These are phyloP conservation scores for Hydrangea macrophylla DNA, from an alignment of 148 eudicot species.

Conservation along the genomic window DNA sequence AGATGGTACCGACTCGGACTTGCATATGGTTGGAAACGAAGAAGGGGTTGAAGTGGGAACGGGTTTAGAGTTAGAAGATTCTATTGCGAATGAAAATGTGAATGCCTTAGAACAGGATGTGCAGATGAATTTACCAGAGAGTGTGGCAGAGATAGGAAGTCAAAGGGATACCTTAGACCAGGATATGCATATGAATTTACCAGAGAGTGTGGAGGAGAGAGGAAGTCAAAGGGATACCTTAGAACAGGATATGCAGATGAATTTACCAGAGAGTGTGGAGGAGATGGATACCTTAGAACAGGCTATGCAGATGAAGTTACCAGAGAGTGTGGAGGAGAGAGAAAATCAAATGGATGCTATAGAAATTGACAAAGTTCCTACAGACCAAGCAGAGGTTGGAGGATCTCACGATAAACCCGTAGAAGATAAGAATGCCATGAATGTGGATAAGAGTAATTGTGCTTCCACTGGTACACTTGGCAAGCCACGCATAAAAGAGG, in stretches of 20 bases:
- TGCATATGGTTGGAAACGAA: constrained; percentile 18
- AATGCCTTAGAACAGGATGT: too few species aligned
- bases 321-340: constrained; percentile 27
- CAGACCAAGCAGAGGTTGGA: constrained; percentile 26
- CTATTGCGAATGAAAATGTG: constrained; percentile 23
- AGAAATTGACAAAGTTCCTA: constrained; percentile 21
- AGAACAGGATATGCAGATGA: too few species aligned
- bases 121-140: too few species aligned
- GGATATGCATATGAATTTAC: constrained; percentile 21
- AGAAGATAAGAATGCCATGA: constrained; percentile 28
- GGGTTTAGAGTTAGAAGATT: constrained; percentile 27
- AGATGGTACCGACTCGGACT: too few species aligned
- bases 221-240: constrained; percentile 26
- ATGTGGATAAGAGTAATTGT: constrained; percentile 22
- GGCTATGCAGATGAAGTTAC: constrained; percentile 21
- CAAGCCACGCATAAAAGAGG: constrained; percentile 52
- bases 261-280: too few species aligned
- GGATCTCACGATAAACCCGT: constrained; percentile 23
- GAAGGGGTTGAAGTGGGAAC: constrained; percentile 22
- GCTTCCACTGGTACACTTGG: constrained; percentile 24
- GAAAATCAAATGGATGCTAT: constrained; percentile 22
- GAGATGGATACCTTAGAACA: constrained; percentile 21
- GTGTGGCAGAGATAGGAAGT: too few species aligned
- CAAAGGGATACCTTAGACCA: constrained; percentile 21
- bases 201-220: constrained; percentile 27